Evolutionary conservation across 1,139 yeast species (phyloP).

Genomic region (Saccharomyces uvarum): DNA sequence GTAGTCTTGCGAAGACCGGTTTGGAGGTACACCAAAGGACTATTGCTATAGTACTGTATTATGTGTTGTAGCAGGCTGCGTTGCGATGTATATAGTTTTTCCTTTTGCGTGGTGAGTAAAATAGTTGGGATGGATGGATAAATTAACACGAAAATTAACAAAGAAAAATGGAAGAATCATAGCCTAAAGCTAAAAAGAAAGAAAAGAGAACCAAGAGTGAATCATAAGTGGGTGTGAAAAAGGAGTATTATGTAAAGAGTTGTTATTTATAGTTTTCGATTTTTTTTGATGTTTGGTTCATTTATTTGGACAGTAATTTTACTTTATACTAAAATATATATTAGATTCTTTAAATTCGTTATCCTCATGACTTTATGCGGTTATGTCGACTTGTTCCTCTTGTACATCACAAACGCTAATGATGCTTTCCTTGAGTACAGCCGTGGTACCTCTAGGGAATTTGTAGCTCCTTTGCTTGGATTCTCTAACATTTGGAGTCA

Average conservation of each 20-base stretch:
- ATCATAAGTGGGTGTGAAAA: background rate
- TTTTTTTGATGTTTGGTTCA: background rate
- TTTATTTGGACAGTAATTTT: background rate
- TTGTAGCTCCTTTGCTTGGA: slow-evolving; percentile 74
- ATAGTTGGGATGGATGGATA: background rate
- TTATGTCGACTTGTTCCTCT: slow-evolving; percentile 47
- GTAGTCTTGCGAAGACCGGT: background rate
- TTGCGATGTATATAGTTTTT: background rate
- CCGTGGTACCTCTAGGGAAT: slow-evolving; percentile 88
- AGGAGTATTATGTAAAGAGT: background rate
- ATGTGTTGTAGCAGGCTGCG: background rate
- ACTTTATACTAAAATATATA: background rate
- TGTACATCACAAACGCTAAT: slow-evolving; percentile 62
- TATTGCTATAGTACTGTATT: background rate
- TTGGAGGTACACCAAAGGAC: background rate
- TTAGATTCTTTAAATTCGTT: background rate
- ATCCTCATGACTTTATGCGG: slow-evolving; percentile 13
- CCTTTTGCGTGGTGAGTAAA: background rate
- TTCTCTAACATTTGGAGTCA: slow-evolving; percentile 83
- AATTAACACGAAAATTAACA: background rate
- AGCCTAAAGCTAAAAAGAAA: background rate
- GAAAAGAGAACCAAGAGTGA: background rate
- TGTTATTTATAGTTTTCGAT: background rate
- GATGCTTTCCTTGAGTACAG: slow-evolving; percentile 59
- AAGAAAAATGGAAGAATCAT: background rate